A percentile compares a stretch with the other conserved stretches of the same genome.
phyloP scores from a whole-genome alignment of 169 alveolate species.

The Plasmodium knowlesi region DNA sequence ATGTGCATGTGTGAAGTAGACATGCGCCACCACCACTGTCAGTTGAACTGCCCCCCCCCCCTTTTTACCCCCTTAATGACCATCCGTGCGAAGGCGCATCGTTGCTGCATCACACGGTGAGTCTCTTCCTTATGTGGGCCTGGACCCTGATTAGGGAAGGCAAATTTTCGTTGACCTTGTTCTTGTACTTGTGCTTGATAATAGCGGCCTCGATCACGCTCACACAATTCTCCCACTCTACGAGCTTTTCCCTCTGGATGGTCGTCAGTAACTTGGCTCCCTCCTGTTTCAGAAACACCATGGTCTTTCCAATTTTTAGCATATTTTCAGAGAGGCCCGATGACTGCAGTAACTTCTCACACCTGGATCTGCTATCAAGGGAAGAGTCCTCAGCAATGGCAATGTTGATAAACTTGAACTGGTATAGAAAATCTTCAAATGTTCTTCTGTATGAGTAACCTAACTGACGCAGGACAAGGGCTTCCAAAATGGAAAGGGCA shows the following conservation, averaged over 20 bases:
- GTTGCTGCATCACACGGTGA: background rate
- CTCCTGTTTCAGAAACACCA: conserved; percentile 90
- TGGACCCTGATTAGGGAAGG: conserved; percentile 89
- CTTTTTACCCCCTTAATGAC: background rate
- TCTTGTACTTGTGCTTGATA: conserved; percentile 76
- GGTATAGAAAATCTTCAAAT: conserved; percentile 88
- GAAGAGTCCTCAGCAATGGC: conserved; percentile 82
- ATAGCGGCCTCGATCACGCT: conserved; percentile 89
- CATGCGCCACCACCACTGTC: background rate
- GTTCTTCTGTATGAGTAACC: conserved; percentile 93
- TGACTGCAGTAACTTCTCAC: conserved; percentile 77
- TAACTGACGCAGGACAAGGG: conserved; percentile 90
- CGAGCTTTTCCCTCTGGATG: conserved; percentile 89
- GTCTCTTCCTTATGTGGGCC: conserved; percentile 88
- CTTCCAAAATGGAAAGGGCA: conserved; percentile 93
- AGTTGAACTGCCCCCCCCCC: background rate
- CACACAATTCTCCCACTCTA: conserved; percentile 91
- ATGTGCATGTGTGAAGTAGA: background rate
- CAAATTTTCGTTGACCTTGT: conserved; percentile 74
- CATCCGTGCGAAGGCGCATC: background rate
- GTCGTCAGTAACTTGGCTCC: conserved; percentile 90
- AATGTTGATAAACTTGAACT: conserved; percentile 88
- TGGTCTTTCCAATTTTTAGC: conserved; percentile 90
- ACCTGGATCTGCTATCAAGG: conserved; percentile 82
- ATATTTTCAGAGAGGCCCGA: conserved; percentile 78